Base-by-base conservation (phyloP, 805 yeast species). In the Allodekkera sacchari region DNA sequence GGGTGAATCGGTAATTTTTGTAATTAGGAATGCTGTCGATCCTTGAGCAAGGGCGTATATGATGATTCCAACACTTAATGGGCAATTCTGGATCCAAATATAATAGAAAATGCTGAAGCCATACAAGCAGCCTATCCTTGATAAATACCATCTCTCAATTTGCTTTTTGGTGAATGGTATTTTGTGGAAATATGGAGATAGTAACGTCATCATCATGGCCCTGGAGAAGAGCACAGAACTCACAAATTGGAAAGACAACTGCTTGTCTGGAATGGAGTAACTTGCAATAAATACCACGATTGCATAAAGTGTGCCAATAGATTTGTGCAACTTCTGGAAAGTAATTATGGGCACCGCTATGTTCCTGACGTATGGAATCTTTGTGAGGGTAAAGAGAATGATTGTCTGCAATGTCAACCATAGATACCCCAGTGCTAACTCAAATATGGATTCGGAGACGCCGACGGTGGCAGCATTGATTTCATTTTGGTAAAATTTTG, bases 1-100 rank as follows among this genome's bases (percentile, higher is more conserved):
- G 3, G 57, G 53, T 1, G 71, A 68, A 33, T 68, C 74, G 2
- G 75, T 57, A 11, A 74, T 55, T 43, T 71, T 70, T 5, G 79
- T 67, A 25, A 74, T 48, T 23, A 75, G 50, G 41, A 68, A 70
- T 2, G 77, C 80, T 14, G 68, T 58, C 18, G 68, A 62, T 3
- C 72, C 63, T 45, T 71, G 68, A 3, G 77, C 78, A 27, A 73
- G 14, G 5, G 28, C 28, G n/a, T 18, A 30, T 5, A n/a, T 10
- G 5, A 24, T 17, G 9, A 25, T 16, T 6, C 21, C n/a, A 15
- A 30, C 10, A 10, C 10, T n/a, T 11, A 23, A 18, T 11, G 28
- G 33, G 6, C 28, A 7, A 9, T 13, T 18, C 6, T 18, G 6
- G 18, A 30, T 23, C 5, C 13, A 9, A 2, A 17, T n/a, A 17